Base-by-base conservation (phyloP, 2,329 filamentous ascomycete species). In the Talaromyces funiculosus region DNA sequence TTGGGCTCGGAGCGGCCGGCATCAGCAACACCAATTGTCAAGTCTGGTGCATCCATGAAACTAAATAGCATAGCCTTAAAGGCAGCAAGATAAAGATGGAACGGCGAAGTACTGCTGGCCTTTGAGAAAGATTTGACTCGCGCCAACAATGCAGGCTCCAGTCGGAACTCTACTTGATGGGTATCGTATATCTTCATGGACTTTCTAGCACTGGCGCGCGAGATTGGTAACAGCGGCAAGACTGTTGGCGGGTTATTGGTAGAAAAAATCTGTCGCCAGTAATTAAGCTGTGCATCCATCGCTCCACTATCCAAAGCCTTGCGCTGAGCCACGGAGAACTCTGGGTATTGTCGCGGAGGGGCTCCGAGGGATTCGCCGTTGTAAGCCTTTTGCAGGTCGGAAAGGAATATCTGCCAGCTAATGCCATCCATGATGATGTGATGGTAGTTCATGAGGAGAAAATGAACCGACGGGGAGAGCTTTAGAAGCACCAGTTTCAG, bases 1-100 rank as follows among this genome's bases (percentile, higher is more conserved):
- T 71, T 63, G 9, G 59, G 61, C 1, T 80, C 76, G 0, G 56
- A 65, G 1, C 77, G 67, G 54, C 76, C 77, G 1, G 77, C 77
- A 65, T 84, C 80, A 0, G 75, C 75, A 8, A 82, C 71, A 4
- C 81, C 82, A 56, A 84, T 80, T 58, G 69, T 70, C 35, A 83
- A 60, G 20, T 79, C 73, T 3, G 77, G 70, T 1, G 72, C 56
- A 12, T 73, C 73, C 0, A 69, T 62, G 31, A 74, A 73, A 4
- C 68, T 64, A 8, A 69, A 69, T 0, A 81, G 68, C 12, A 81
- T 54, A 0, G 70, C 66, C n/a, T 74, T 64, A 59, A 80, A 73
- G 0, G 71, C 69, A 0, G 79, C 72, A 2, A 83, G 69, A 63
- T 78, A 77, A 63, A 83, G 73, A 54, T 83, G 79, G 63, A 82